Evolutionary conservation across 768 basidiomycete genomes (phyloP).

Genomic region (Psilocybe tampanensis): DNA sequence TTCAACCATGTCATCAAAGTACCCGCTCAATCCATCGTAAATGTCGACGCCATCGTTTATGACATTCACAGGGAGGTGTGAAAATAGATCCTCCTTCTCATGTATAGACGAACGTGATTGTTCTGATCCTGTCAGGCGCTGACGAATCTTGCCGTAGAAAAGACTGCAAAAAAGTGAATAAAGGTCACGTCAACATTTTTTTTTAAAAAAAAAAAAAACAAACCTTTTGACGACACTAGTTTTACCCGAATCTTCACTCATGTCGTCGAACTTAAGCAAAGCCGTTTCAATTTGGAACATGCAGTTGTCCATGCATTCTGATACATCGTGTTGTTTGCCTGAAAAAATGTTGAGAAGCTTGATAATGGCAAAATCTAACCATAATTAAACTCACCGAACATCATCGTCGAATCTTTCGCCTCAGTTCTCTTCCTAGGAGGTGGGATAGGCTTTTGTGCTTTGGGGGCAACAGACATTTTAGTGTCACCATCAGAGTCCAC

Average conservation of each 20-base stretch:
- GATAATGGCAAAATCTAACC: not conserved
- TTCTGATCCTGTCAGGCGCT: constrained; percentile 44
- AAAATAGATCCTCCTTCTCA: constrained; percentile 91
- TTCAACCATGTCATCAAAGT: constrained; percentile 89
- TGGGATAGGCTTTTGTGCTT: constrained; percentile 49
- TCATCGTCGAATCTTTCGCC: constrained; percentile 78
- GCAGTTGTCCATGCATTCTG: constrained; percentile 99
- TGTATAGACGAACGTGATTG: constrained; percentile 60
- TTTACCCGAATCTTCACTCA: constrained; percentile 55
- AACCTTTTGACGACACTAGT: constrained; percentile 86
- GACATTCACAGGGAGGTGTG: constrained; percentile 93
- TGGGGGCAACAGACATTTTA: constrained; percentile 30
- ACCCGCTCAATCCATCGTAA: constrained; percentile 90
- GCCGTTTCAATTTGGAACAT: constrained; percentile 98
- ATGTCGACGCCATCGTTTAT: constrained; percentile 87
- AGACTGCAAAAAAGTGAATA: constrained; percentile 32
- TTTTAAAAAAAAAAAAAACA: no score
- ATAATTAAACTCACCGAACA: constrained; percentile 67
- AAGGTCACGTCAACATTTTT: not conserved
- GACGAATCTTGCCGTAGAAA: constrained; percentile 88
- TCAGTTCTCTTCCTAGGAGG: constrained; percentile 55
- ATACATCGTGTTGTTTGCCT: constrained; percentile 97
- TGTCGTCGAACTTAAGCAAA: constrained; percentile 69
- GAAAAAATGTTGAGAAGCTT: constrained; percentile 11
- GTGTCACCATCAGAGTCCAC: constrained; percentile 35